These are phyloP conservation scores for Globomyces pollinis-pini DNA, from an alignment of 192 early-diverging fungal genomes.

Conservation along the genomic window DNA sequence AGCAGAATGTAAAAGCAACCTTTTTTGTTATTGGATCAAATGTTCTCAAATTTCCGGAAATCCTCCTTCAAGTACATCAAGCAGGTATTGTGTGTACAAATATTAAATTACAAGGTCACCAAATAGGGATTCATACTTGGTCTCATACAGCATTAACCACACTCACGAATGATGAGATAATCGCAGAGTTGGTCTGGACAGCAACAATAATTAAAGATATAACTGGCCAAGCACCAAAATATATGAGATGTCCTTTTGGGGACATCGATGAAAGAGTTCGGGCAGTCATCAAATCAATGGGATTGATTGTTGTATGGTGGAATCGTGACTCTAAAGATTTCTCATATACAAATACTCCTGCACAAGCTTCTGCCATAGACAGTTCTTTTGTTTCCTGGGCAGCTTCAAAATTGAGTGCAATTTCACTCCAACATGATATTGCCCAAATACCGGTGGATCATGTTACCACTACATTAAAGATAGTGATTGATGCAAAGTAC, in stretches of 20 bases:
- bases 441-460: too few relatives aligned
- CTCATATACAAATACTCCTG: not conserved
- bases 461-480: too few relatives aligned
- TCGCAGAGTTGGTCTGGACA: constrained; percentile 65
- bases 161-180: constrained; percentile 56
- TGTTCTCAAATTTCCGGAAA: not conserved
- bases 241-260: constrained; percentile 62
- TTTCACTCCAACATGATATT: constrained; percentile 6
- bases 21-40: constrained; percentile 12
- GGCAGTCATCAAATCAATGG: constrained; percentile 50
- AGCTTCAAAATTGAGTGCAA: not conserved
- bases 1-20: constrained; percentile 9
- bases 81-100: not conserved
- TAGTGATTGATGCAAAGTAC: too few relatives aligned
- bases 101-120: constrained; percentile 5
- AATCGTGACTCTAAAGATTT: constrained; percentile 11
- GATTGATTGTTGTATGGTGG: constrained; percentile 14
- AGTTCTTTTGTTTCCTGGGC: not conserved
- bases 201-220: constrained; percentile 32
- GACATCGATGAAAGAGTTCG: constrained; percentile 70
- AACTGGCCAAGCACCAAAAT: constrained; percentile 34
- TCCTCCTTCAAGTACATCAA: not conserved
- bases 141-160: constrained; percentile 51
- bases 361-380: not conserved
- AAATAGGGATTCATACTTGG: constrained; percentile 40